phyloP scores from a whole-genome alignment of 129 eudicot species.

The Heracleum sosnowskyi region DNA sequence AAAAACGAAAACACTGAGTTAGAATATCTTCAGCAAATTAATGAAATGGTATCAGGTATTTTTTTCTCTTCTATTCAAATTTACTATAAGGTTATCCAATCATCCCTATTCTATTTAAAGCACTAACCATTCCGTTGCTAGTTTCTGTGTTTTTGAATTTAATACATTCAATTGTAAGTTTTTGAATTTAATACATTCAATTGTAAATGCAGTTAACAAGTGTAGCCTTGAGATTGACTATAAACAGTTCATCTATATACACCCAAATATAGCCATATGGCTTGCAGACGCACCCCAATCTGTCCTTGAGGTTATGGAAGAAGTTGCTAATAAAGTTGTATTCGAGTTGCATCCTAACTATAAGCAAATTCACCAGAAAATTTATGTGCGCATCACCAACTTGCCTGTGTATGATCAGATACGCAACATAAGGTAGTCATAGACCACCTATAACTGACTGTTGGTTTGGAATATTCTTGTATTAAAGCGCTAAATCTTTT shows the following conservation, averaged over 20 bases:
- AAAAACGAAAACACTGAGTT: conserved; percentile 49
- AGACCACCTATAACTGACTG: not conserved
- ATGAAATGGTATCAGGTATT: conserved; percentile 95
- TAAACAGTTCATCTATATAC: conserved; percentile 78
- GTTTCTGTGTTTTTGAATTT: conserved; percentile 2
- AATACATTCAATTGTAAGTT: not conserved
- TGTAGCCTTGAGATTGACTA: conserved; percentile 97
- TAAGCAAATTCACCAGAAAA: conserved; percentile 72
- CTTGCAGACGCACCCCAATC: conserved; percentile 99
- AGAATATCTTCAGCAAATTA: conserved; percentile 74
- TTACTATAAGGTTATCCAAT: not conserved
- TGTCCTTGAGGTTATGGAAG: conserved; percentile 99
- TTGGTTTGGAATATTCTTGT: not conserved
- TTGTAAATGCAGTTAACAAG: conserved; percentile 64
- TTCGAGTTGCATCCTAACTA: conserved; percentile 79
- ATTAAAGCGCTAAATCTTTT: not conserved
- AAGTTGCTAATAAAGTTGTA: conserved; percentile 91
- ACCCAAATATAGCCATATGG: conserved; percentile 97
- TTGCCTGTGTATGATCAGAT: conserved; percentile 96
- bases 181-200: conserved; percentile 1
- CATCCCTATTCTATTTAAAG: not conserved
- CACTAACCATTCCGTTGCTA: not conserved
- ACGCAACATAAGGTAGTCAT: conserved; percentile 79
- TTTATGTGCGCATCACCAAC: conserved; percentile 87
- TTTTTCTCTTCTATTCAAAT: not conserved